These are phyloP conservation scores for Acanthamoeba divionensis DNA, from an alignment of 208 protist species.

Conservation along the genomic window DNA sequence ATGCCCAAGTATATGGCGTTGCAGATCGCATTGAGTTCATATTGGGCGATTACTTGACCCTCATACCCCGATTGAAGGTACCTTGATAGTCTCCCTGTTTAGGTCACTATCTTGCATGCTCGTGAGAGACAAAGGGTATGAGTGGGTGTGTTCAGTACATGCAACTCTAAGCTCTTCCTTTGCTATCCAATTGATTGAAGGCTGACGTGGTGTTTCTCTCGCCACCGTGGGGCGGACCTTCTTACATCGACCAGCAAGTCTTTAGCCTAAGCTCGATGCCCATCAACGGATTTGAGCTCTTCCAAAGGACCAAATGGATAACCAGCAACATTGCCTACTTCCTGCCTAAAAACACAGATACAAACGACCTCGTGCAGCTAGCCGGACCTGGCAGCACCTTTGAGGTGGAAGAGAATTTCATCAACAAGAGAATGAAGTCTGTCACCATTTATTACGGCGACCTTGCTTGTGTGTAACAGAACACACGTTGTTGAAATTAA, in stretches of 20 bases:
- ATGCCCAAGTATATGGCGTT: slow-evolving; percentile 81
- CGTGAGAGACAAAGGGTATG: not conserved
- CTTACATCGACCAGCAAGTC: slow-evolving; percentile 56
- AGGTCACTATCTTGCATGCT: not conserved
- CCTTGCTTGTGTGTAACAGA: not conserved
- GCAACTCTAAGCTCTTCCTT: not conserved
- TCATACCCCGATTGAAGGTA: slow-evolving; percentile 67
- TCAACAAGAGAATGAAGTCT: slow-evolving; percentile 69
- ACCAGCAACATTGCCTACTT: slow-evolving; percentile 77
- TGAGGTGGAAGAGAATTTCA: slow-evolving; percentile 72
- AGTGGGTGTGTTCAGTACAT: too few species aligned
- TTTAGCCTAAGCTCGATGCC: slow-evolving; percentile 56
- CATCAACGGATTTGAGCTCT: slow-evolving; percentile 67
- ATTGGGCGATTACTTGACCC: slow-evolving; percentile 72
- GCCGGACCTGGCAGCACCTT: not conserved
- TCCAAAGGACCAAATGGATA: slow-evolving; percentile 58
- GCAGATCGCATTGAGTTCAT: slow-evolving; percentile 80
- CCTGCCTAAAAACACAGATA: slow-evolving; percentile 71
- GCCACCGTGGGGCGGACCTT: slow-evolving; percentile 83
- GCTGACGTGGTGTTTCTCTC: slow-evolving; percentile 81
- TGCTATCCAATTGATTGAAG: not conserved
- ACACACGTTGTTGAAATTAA: too few species aligned
- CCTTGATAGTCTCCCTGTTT: not conserved
- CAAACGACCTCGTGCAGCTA: slow-evolving; percentile 60
- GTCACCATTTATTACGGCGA: slow-evolving; percentile 74